Percentiles rank a stretch among this genome's conserved stretches.
Evolutionary conservation across 2,329 filamentous ascomycete species (phyloP).

Genomic region (Ophiobolus disseminans): DNA sequence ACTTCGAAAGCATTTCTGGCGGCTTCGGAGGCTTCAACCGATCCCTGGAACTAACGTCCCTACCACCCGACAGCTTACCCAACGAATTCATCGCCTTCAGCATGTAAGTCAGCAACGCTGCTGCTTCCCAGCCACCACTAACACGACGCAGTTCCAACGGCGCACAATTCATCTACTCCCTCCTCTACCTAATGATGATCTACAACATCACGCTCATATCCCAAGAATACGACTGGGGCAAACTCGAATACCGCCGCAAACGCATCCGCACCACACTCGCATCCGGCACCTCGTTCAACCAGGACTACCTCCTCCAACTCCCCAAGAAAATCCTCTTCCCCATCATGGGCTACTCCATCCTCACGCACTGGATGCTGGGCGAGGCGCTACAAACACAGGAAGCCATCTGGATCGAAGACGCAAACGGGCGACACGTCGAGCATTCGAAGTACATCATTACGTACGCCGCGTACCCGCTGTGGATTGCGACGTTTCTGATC

Average conservation of each 20-base stretch:
- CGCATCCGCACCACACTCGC: slow-evolving; percentile 39
- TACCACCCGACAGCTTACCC: slow-evolving; percentile 24
- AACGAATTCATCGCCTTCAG: slow-evolving; percentile 34
- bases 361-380: slow-evolving; percentile 44
- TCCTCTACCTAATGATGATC: slow-evolving; percentile 41
- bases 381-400: slow-evolving; percentile 39
- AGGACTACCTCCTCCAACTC: slow-evolving; percentile 40
- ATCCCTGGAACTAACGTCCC: slow-evolving; percentile 16
- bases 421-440: slow-evolving; percentile 16
- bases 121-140: neutral
- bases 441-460: slow-evolving; percentile 36
- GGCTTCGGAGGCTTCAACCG: slow-evolving; percentile 37
- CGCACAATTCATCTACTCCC: slow-evolving; percentile 40
- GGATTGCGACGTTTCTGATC: slow-evolving; percentile 35
- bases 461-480: slow-evolving; percentile 35
- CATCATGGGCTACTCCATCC: slow-evolving; percentile 36
- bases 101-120: slow-evolving; percentile 22
- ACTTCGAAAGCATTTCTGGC: slow-evolving; percentile 23
- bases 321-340: slow-evolving; percentile 40
- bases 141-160: slow-evolving; percentile 30
- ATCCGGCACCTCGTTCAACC: slow-evolving; percentile 32
- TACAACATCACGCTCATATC: slow-evolving; percentile 41
- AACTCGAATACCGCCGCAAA: slow-evolving; percentile 30
- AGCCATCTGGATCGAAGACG: slow-evolving; percentile 30
- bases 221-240: slow-evolving; percentile 39